Percentiles rank a stretch among this genome's conserved stretches.
phyloP scores from a whole-genome alignment of 495 filamentous ascomycete species.

The Bathelium albidoporum region DNA sequence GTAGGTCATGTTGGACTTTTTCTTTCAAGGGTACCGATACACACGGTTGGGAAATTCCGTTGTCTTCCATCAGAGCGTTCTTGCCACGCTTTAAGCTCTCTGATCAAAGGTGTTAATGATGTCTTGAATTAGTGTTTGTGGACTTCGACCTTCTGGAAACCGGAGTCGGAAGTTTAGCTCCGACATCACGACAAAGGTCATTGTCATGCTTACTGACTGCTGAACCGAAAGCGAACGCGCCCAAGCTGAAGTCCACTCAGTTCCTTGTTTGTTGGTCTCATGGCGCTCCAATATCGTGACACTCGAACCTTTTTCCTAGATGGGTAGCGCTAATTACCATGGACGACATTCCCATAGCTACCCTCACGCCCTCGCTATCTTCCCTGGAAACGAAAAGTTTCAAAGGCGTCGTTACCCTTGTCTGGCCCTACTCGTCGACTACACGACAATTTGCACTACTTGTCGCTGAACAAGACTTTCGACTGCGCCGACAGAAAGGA shows the following conservation, averaged over 20 bases:
- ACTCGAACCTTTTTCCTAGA: not conserved
- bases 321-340: not conserved
- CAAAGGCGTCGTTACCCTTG: conserved; percentile 61
- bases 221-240: not conserved
- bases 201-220: not conserved
- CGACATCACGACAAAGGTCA: not conserved
- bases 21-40: too few relatives aligned
- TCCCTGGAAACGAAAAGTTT: not conserved
- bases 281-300: not conserved
- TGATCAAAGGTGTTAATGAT: too few relatives aligned
- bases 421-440: conserved; percentile 84
- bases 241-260: not conserved
- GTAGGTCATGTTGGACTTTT: too few relatives aligned
- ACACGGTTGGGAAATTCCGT: too few relatives aligned
- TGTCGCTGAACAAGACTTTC: conserved; percentile 77
- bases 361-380: not conserved
- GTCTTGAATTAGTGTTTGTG: too few relatives aligned
- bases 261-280: not conserved
- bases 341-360: not conserved
- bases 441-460: conserved; percentile 61
- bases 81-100: too few relatives aligned
- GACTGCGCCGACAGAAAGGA: conserved; percentile 64
- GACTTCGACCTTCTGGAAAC: not conserved
- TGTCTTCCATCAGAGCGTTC: too few relatives aligned
- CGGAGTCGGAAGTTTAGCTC: not conserved